Evolutionary conservation across 2,329 filamentous ascomycete genomes (phyloP), one percentile per base, ranked within the genome.

Genomic region (Penicillium aurantiogriseum): DNA sequence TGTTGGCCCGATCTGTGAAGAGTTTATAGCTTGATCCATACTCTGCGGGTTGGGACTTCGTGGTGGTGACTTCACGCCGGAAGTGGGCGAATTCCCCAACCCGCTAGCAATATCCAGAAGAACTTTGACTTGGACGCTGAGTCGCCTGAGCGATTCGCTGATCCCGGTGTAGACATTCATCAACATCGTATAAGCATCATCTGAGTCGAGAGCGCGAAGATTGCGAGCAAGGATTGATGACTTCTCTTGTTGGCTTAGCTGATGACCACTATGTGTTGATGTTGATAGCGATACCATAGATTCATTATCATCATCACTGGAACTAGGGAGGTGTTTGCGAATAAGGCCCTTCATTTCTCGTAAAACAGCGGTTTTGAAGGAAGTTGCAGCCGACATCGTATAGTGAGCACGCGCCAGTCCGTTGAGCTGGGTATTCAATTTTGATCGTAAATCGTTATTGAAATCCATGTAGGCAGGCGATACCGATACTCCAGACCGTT

Each of bases 101-200:
- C 75, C 75, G 71, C 92, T 96, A 0, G 92, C 94, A 21, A 96
- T 90, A 73, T 99, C 94, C 10, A 99, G 81, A n/a, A 99, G 77
- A 10, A 97, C 87, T 73, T 99, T 99, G 54, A 94, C 89, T 71
- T 97, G 93, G 0, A 91, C 92, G 19, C 91, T 91, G 8, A 97
- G 79, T 67, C 94, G 84, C 56, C 94, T 83, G 47, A 99, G 74
- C 4, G 90, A 90, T 77, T 99, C 94, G 4, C 93, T 89, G 9
- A 97, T 88, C 35, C 89, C 87, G 19, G 92, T 88, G 69, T 97
- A 99, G 17, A 96, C 89, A 56, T 86, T 90, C 31, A 86, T 80
- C 15, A 97, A 83, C 66, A 97, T 84, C 7, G 87, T 85, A 74
- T 97, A 93, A 0, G 92, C 91, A 74, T 96, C 92, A 56, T 88